Percentiles rank a stretch among this genome's conserved stretches.
phyloP scores from a whole-genome alignment of 78 protist genomes.

The Cavenderia fasciculata region DNA sequence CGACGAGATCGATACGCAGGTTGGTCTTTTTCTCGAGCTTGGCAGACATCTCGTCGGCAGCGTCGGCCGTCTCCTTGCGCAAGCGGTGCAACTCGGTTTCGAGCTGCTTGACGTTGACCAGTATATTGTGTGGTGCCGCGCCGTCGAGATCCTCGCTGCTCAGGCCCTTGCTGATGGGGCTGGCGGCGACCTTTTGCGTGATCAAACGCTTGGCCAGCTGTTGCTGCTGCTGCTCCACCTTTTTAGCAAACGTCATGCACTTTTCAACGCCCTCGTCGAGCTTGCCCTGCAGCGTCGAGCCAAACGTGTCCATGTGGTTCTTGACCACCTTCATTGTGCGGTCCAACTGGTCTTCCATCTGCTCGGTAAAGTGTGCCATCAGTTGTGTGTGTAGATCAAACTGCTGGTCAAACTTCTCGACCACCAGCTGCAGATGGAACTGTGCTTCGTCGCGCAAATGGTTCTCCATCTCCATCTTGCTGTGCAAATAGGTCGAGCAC shows the following conservation, averaged over 20 bases:
- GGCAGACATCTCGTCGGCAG: background rate
- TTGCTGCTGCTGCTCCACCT: constrained; percentile 76
- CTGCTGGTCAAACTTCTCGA: constrained; percentile 70
- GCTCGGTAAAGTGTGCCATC: constrained; percentile 74
- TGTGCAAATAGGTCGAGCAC: constrained; percentile 11
- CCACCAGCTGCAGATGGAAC: constrained; percentile 41
- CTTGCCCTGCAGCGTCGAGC: background rate
- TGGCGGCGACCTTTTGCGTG: constrained; percentile 32
- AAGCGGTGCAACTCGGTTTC: constrained; percentile 3
- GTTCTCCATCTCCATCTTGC: constrained; percentile 32
- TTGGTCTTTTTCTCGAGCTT: constrained; percentile 15
- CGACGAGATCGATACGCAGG: constrained; percentile 4
- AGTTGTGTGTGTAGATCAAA: constrained; percentile 72
- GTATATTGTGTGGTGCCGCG: background rate
- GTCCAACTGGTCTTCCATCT: constrained; percentile 67
- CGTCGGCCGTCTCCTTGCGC: constrained; percentile 9
- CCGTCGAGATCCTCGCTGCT: background rate
- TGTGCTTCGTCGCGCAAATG: constrained; percentile 57
- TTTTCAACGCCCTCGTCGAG: constrained; percentile 67
- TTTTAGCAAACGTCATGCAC: constrained; percentile 63
- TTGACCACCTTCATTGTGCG: constrained; percentile 64
- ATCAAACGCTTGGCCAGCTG: constrained; percentile 64
- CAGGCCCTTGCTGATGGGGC: constrained; percentile 1
- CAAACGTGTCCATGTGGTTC: constrained; percentile 48
- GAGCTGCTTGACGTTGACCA: background rate